These are phyloP conservation scores for Lycium barbarum DNA, from an alignment of 257 asterid species.

Conservation along the genomic window DNA sequence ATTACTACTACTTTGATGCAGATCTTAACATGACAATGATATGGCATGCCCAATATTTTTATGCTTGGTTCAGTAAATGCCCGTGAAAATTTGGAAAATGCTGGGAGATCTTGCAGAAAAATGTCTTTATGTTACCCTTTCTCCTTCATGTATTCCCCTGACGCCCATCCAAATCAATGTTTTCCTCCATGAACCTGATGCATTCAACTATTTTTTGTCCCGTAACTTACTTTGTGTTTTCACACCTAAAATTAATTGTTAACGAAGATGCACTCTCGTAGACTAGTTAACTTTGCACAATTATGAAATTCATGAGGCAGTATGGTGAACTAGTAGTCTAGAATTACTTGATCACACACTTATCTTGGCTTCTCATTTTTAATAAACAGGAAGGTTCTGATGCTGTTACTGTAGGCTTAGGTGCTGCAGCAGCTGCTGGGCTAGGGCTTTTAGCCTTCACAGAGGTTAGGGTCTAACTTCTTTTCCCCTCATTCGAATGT, in stretches of 20 bases:
- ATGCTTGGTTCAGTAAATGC: neutral
- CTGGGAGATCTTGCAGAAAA: neutral
- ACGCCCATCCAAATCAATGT: neutral
- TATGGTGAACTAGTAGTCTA: neutral
- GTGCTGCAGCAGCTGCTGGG: conserved; percentile 80
- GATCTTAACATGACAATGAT: neutral
- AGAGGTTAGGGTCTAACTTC: conserved; percentile 57
- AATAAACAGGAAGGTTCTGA: conserved; percentile 65
- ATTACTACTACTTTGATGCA: neutral
- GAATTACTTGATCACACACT: neutral
- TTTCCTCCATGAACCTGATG: neutral
- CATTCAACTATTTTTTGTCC: neutral
- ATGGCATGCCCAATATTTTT: neutral
- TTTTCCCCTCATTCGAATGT: neutral
- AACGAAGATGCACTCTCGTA: neutral
- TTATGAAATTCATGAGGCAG: neutral
- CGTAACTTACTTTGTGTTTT: neutral
- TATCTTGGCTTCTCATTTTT: neutral
- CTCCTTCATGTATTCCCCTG: neutral
- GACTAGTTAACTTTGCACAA: neutral
- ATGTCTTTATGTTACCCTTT: neutral
- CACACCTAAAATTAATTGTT: conserved; percentile 4
- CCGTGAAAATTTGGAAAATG: neutral
- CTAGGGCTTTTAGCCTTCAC: conserved; percentile 73
- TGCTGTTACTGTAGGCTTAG: conserved; percentile 61